phyloP scores from a whole-genome alignment of 345 rosid species.

The Theobroma cacao region DNA sequence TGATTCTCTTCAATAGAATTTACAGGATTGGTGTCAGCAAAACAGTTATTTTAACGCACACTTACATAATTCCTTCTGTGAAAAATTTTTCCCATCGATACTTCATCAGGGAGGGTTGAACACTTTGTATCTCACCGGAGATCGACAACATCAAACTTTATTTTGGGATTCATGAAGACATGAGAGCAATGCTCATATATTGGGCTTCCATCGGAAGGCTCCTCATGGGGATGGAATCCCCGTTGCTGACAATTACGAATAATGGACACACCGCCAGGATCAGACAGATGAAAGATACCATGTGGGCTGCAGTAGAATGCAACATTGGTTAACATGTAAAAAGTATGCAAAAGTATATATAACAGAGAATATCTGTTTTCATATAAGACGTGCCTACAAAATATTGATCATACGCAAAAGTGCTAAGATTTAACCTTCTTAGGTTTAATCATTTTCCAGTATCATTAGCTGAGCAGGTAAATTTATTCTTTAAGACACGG shows the following conservation, averaged over 20 bases:
- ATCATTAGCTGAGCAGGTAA: no score
- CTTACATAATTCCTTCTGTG: background rate
- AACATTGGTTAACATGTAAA: background rate
- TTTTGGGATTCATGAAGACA: constrained; percentile 67
- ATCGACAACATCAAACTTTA: constrained; percentile 66
- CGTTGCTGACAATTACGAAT: constrained; percentile 88
- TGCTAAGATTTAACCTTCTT: no score
- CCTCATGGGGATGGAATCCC: constrained; percentile 96
- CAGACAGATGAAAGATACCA: constrained; percentile 88
- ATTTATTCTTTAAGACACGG: no score
- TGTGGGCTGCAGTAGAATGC: constrained; percentile 52
- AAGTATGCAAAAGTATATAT: background rate
- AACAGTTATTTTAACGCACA: background rate
- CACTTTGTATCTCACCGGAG: constrained; percentile 52
- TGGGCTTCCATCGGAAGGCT: constrained; percentile 65
- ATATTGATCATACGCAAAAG: no score
- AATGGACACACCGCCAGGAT: constrained; percentile 80
- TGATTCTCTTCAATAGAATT: background rate
- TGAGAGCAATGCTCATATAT: constrained; percentile 93
- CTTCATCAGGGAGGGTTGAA: background rate
- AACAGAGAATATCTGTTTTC: no score
- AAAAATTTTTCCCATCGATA: background rate
- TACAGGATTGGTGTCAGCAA: background rate
- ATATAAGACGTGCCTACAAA: no score
- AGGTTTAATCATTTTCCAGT: no score